Base-by-base conservation (phyloP, 495 filamentous ascomycete genomes). In the Evernia prunastri region DNA sequence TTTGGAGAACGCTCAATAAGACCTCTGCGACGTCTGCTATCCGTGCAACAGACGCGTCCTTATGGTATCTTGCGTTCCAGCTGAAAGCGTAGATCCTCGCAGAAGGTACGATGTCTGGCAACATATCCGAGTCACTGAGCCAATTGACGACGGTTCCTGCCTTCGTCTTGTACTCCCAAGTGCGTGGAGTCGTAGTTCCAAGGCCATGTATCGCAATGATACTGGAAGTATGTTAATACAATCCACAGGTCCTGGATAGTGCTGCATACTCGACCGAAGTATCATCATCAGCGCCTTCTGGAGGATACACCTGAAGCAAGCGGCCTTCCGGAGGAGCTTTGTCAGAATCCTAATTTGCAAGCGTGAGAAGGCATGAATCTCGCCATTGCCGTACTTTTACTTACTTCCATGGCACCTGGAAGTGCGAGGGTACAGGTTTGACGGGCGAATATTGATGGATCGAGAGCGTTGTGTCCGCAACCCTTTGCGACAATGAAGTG, bases 81-180 rank as follows among this genome's bases (percentile, higher is more conserved):
- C 67, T 59, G 42, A 72, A 74, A 3, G 66, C 68, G 33, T 64
- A 69, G 29, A 75, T 73, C 1, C 70, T 62, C 18, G 72, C 70
- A 15, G 61, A 45, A 3, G 68, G 67, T 0, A 72, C 40, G 27
- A 56, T 58, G 25, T 58, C 49, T 2, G 70, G 68, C 17, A 75
- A 64, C 68, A 73, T 72, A 23, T 71, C 49, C 15, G 42, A 43
- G 64, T 74, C 71, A 39, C 63, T 31, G 2, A 73, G 61, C 72
- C 71, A 75, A 57, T 74, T 68, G 45, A 49, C 45, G 45, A 49
- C 45, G 8, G 45, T 5, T 49, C n/a, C 10, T 12, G 45, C 25
- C 23, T 25, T 49, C 1, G 45, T 49, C 12, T 51, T 51, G 3
- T 51, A 29, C 47, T 51, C 47, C 47, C 47, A 51, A 8, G 47